Evolutionary conservation across 306 rosid genomes (phyloP), one percentile per base, ranked within the genome.

Genomic region (Citrullus colocynthis): DNA sequence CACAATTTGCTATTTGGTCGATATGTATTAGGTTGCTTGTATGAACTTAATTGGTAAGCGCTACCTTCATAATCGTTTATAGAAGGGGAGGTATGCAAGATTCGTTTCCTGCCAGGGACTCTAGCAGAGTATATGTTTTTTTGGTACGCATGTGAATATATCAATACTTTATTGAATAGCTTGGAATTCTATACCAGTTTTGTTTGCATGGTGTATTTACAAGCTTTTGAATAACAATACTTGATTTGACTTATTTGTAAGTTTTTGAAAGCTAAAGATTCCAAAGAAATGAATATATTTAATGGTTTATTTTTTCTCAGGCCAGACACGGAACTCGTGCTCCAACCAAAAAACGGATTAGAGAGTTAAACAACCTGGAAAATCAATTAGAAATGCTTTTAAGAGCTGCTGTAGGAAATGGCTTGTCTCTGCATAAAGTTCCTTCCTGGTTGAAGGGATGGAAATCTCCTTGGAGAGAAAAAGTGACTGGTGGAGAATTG

Each of bases 311-410:
- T 0, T 52, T 21, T 85, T 81, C 51, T 54, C 86, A 95, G 98
- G 93, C 97, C 16, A 95, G 98, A 83, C 98, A 95, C 78, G 98
- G 98, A 81, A 95, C 98, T 49, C 96, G 97, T 37, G 77, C 91
- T 74, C 98, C 97, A 2, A 95, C 98, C 1, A 89, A 92, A 85
- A 92, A 92, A 80, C 86, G 97, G 81, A 88, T 89, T 42, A 85
- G 54, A 79, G 92, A 90, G 80, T 63, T 95, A 32, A 86, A 88
- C 78, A 84, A 64, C 49, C 77, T 95, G 82, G 85, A 87, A 21
- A 60, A 70, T 83, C 93, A 69, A 67, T 56, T 95, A 66, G 81
- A 89, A 77, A 81, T 15, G 75, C 85, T 95, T 76, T 52, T 89
- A 71, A 85, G 77, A 71, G 88, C 81, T 75, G 93, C 93, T 1